These are phyloP conservation scores for Shiraia sp. DNA, from an alignment of 2,329 filamentous ascomycete species.

Conservation along the genomic window DNA sequence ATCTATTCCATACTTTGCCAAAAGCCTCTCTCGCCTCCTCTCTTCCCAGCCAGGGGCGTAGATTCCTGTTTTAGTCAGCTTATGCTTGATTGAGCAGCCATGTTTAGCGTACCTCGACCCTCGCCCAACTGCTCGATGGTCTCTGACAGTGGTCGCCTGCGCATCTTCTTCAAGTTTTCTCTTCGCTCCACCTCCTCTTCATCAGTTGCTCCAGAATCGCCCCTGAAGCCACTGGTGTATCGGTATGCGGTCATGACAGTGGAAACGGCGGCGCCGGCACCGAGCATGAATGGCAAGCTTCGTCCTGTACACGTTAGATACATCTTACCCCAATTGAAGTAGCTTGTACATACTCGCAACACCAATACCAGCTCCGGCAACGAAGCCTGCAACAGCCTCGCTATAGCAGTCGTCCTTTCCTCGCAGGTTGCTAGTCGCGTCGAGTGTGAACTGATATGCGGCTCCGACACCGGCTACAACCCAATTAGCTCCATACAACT, in stretches of 20 bases:
- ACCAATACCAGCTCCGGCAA: slow-evolving; percentile 73
- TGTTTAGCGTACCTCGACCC: slow-evolving; percentile 73
- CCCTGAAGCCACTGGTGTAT: slow-evolving; percentile 67
- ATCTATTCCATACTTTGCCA: slow-evolving; percentile 86
- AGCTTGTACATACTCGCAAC: slow-evolving; percentile 65
- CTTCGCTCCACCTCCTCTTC: slow-evolving; percentile 76
- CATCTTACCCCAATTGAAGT: slow-evolving; percentile 5
- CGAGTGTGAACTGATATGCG: slow-evolving; percentile 76
- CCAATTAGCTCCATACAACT: slow-evolving; percentile 30
- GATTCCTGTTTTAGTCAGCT: slow-evolving; percentile 64
- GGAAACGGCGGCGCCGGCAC: slow-evolving; percentile 65
- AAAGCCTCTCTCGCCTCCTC: slow-evolving; percentile 77
- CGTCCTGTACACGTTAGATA: slow-evolving; percentile 52
- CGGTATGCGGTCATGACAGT: slow-evolving; percentile 66
- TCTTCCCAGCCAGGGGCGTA: slow-evolving; percentile 81
- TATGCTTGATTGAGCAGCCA: slow-evolving; percentile 1
- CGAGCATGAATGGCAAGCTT: slow-evolving; percentile 71
- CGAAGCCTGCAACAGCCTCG: slow-evolving; percentile 73
- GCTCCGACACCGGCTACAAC: slow-evolving; percentile 70
- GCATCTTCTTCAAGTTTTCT: slow-evolving; percentile 72
- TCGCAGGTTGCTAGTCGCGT: slow-evolving; percentile 80
- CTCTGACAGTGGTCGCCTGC: slow-evolving; percentile 75
- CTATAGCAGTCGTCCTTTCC: slow-evolving; percentile 82
- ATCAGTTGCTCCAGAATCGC: slow-evolving; percentile 58
- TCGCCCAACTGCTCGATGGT: slow-evolving; percentile 82